These are phyloP conservation scores for Antitrichia curtipendula DNA, from an alignment of 225 moss, liverwort and hornwort genomes.

Conservation along the genomic window DNA sequence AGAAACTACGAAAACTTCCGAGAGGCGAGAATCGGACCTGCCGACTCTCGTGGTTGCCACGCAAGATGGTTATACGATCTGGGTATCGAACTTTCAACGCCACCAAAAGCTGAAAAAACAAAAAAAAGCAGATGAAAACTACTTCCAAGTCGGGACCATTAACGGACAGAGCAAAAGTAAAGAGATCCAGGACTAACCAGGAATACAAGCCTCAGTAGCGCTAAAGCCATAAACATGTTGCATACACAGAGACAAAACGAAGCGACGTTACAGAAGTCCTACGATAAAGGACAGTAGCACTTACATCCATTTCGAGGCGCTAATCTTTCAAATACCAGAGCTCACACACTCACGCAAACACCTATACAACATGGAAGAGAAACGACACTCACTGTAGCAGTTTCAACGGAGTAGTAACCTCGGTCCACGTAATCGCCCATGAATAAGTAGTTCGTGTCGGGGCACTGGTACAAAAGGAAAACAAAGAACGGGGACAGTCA, in stretches of 20 bases:
- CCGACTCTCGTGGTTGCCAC: slow-evolving; percentile 78
- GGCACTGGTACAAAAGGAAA: neutral
- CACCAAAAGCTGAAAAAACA: slow-evolving; percentile 34
- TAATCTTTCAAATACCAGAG: neutral
- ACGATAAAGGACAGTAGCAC: fast-evolving
- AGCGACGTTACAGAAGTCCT: neutral
- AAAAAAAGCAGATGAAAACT: neutral
- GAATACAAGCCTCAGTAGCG: neutral
- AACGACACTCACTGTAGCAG: slow-evolving; percentile 27
- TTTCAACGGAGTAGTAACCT: slow-evolving; percentile 79
- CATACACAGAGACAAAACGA: neutral
- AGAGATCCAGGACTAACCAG: too few relatives aligned
- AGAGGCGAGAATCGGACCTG: neutral
- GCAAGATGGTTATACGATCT: slow-evolving; percentile 73
- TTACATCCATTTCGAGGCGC: neutral
- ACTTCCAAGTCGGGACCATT: neutral
- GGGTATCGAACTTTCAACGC: slow-evolving; percentile 75
- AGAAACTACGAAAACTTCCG: neutral
- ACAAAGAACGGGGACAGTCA: neutral
- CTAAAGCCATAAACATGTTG: neutral
- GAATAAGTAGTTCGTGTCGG: slow-evolving; percentile 34
- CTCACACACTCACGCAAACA: neutral
- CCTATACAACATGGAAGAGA: neutral
- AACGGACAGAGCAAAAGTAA: fast-evolving
- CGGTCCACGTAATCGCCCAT: slow-evolving; percentile 58